Evolutionary conservation across 1,139 yeast species (phyloP).

Genomic region (Pneumocystis canis): DNA sequence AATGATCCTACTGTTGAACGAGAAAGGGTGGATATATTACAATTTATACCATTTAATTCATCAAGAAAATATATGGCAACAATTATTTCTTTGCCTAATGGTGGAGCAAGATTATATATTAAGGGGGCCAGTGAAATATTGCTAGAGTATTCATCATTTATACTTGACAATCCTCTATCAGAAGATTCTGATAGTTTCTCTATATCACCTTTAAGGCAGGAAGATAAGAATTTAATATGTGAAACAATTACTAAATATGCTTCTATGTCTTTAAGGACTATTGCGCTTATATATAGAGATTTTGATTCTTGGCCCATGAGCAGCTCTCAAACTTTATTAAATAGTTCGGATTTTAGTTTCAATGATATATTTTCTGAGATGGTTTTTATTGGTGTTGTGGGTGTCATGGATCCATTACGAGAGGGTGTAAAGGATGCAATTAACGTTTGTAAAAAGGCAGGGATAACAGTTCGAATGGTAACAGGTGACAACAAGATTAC

Average conservation of each 20-base stretch:
- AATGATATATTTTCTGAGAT: slow-evolving; percentile 11
- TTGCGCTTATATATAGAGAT: slow-evolving; percentile 69
- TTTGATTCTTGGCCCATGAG: slow-evolving; percentile 60
- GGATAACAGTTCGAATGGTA: slow-evolving; percentile 29
- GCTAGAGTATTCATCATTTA: slow-evolving; percentile 38
- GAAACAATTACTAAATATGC: slow-evolving; percentile 52
- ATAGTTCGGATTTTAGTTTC: slow-evolving; percentile 14
- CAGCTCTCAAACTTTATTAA: slow-evolving; percentile 24
- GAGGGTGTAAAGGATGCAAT: slow-evolving; percentile 32
- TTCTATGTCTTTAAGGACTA: slow-evolving; percentile 64
- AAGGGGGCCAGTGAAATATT: slow-evolving; percentile 95
- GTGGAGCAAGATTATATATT: slow-evolving; percentile 47
- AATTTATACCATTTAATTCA: slow-evolving; percentile 81
- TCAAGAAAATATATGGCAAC: slow-evolving; percentile 86
- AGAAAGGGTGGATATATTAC: slow-evolving; percentile 35
- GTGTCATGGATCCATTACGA: slow-evolving; percentile 40
- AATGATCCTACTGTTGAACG: slow-evolving; percentile 34
- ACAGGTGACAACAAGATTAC: slow-evolving; percentile 43
- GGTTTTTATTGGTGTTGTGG: slow-evolving; percentile 32
- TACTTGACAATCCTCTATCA: slow-evolving; percentile 10
- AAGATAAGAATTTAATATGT: slow-evolving; percentile 23
- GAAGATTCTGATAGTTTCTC: slow-evolving; percentile 24
- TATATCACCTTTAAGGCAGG: slow-evolving; percentile 22
- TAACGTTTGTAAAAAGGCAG: slow-evolving; percentile 32
- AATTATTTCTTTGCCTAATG: slow-evolving; percentile 34